phyloP scores from a whole-genome alignment of 768 basidiomycete genomes.

The Leccinum incarnatum region DNA sequence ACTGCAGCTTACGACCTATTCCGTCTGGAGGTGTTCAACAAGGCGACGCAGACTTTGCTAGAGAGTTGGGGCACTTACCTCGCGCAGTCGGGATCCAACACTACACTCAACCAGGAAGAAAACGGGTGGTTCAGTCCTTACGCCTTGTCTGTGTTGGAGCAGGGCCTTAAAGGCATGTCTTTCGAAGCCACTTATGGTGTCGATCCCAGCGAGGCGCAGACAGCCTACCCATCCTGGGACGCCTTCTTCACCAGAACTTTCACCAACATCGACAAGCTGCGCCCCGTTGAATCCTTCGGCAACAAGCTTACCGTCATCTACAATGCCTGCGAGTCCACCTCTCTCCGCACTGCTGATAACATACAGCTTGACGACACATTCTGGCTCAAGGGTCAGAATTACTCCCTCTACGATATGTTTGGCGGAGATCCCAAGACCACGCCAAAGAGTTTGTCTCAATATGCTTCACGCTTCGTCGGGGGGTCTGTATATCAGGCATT shows the following conservation, averaged over 20 bases:
- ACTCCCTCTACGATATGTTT: constrained; percentile 57
- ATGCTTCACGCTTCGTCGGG: constrained; percentile 41
- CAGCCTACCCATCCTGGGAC: constrained; percentile 38
- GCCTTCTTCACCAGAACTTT: constrained; percentile 51
- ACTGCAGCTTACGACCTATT: constrained; percentile 17
- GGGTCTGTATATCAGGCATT: constrained; percentile 56
- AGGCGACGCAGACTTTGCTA: not conserved
- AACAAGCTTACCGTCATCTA: constrained; percentile 30
- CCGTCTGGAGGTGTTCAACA: constrained; percentile 6
- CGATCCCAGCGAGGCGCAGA: not conserved
- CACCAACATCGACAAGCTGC: constrained; percentile 2
- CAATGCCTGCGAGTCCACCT: constrained; percentile 53
- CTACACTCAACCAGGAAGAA: not conserved
- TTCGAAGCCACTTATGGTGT: constrained; percentile 4
- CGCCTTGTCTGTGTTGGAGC: not conserved
- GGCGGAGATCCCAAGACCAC: constrained; percentile 8
- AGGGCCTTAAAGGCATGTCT: not conserved
- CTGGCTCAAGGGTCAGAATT: constrained; percentile 59
- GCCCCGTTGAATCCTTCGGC: not conserved
- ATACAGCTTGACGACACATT: constrained; percentile 46
- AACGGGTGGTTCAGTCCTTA: constrained; percentile 1
- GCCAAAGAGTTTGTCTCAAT: not conserved
- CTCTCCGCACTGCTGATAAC: constrained; percentile 34
- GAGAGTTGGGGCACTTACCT: constrained; percentile 4
- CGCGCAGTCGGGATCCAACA: constrained; percentile 1